phyloP scores from a whole-genome alignment of 352 stramenopile species.

The Pythium sp. region DNA sequence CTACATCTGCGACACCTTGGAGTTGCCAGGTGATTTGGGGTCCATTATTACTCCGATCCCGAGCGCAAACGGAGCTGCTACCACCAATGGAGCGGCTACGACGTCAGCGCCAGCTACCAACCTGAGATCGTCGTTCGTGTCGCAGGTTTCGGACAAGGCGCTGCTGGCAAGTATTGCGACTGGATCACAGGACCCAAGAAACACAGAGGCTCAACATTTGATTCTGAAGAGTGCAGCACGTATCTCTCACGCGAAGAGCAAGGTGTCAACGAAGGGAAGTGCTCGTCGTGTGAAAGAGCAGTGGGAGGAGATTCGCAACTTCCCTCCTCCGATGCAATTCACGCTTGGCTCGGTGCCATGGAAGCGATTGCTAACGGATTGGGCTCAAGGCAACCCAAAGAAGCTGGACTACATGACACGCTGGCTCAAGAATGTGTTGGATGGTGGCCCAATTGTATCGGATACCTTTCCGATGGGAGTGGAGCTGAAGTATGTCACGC shows the following conservation, averaged over 20 bases:
- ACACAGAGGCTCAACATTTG: constrained; percentile 59
- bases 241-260: constrained; percentile 63
- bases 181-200: constrained; percentile 41
- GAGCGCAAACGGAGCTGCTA: constrained; percentile 17
- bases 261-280: constrained; percentile 72
- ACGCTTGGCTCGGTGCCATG: constrained; percentile 78
- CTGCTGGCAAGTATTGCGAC: constrained; percentile 14
- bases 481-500: constrained; percentile 87
- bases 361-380: constrained; percentile 85
- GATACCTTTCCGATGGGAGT: constrained; percentile 86
- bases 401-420: constrained; percentile 90
- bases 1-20: constrained; percentile 77
- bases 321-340: constrained; percentile 79
- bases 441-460: constrained; percentile 81
- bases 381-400: constrained; percentile 86
- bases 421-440: constrained; percentile 88
- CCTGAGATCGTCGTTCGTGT: constrained; percentile 15
- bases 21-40: constrained; percentile 58
- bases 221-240: constrained; percentile 68
- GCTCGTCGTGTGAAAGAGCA: constrained; percentile 83
- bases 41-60: constrained; percentile 22
- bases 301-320: constrained; percentile 89
- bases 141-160: constrained; percentile 16
- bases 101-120: background rate
- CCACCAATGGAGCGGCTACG: background rate